phyloP scores from a whole-genome alignment of 2,329 filamentous ascomycete genomes.

The Microsporum ferrugineum region DNA sequence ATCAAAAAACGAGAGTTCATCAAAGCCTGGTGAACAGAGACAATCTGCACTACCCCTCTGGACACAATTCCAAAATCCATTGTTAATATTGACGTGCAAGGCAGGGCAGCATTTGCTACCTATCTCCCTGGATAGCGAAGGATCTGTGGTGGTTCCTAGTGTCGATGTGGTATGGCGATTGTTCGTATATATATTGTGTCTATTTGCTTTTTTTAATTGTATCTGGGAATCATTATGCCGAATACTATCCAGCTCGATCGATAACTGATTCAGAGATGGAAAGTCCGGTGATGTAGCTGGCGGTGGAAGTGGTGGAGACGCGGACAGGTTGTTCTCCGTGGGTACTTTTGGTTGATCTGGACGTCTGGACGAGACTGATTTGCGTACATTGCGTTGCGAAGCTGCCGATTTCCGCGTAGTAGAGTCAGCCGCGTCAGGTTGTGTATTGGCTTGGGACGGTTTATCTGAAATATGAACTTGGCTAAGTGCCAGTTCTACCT shows the following conservation, averaged over 20 bases:
- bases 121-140: neutral
- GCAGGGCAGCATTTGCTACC: neutral
- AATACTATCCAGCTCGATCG: neutral
- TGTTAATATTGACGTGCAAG: neutral
- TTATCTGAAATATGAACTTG: neutral
- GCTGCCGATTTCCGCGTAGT: neutral
- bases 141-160: neutral
- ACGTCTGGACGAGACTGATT: neutral
- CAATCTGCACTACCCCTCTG: neutral
- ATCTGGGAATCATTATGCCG: neutral
- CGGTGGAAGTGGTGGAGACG: neutral
- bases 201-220: neutral
- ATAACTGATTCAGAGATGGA: neutral
- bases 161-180: neutral
- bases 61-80: constrained; percentile 9
- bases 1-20: neutral
- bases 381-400: neutral
- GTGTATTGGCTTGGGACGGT: neutral
- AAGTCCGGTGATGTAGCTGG: neutral
- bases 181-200: neutral
- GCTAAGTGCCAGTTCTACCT: neutral
- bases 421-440: neutral
- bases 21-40: too few species aligned
- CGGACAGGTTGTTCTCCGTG: neutral
- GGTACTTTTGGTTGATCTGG: neutral